These are phyloP conservation scores for Goniomonas avonlea DNA, from an alignment of 78 protist species.

Conservation along the genomic window DNA sequence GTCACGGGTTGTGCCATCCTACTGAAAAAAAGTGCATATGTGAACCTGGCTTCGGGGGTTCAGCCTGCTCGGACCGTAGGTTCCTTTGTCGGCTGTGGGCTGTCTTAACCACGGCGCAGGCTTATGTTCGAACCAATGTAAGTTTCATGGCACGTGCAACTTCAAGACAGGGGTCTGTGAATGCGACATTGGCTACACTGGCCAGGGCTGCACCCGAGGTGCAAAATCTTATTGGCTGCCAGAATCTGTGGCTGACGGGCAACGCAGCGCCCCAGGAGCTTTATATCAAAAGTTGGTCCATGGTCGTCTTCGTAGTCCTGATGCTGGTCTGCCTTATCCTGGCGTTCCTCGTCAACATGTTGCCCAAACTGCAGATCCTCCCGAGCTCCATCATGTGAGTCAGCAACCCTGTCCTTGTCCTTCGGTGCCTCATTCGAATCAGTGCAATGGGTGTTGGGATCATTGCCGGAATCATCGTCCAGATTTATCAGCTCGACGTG, in stretches of 20 bases:
- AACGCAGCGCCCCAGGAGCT: conserved; percentile 4
- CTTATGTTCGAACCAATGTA: conserved; percentile 12
- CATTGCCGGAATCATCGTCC: neutral
- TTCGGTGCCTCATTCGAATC: no score
- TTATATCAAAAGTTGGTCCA: neutral
- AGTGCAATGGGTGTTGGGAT: neutral
- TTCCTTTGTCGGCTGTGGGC: neutral
- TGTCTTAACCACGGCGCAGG: neutral
- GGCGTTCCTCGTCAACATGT: neutral
- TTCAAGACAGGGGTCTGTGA: conserved; percentile 13
- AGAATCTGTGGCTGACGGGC: neutral
- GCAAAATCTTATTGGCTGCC: neutral
- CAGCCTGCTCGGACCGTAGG: conserved; percentile 5
- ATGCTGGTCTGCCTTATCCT: neutral
- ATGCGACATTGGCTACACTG: neutral
- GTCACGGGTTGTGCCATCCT: conserved; percentile 5
- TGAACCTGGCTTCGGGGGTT: neutral
- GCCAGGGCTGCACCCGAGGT: neutral
- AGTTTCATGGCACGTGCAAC: neutral
- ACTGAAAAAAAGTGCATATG: neutral
- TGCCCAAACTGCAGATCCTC: no score
- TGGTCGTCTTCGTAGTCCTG: neutral
- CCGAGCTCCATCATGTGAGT: no score
- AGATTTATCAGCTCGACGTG: neutral
- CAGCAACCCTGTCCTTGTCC: no score